Conservation (phyloP, 768 basidiomycete genomes). For the Macrolepiota dolichaula region DNA sequence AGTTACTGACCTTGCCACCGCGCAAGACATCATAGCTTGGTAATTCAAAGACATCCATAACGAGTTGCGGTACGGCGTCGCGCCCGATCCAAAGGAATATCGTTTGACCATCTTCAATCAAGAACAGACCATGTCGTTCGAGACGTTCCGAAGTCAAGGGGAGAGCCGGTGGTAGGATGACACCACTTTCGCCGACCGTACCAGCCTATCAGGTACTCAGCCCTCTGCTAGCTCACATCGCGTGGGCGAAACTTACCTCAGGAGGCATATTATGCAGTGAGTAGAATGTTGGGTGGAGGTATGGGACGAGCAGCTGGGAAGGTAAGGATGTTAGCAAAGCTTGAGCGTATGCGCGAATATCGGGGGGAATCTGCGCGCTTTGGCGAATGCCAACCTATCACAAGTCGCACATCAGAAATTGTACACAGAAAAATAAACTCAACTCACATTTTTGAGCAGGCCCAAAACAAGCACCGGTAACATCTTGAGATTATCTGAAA, state of each 20-base stretch:
- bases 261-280: conserved; percentile 94
- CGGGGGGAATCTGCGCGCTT: conserved; percentile 95
- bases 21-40: conserved; percentile 85
- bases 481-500: conserved; percentile 93
- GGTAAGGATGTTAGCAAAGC: conserved; percentile 88
- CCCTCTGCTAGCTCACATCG: conserved; percentile 7
- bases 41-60: conserved; percentile 92
- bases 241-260: conserved; percentile 50
- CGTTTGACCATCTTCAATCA: conserved; percentile 97
- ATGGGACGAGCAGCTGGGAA: conserved; percentile 87
- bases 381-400: conserved; percentile 87
- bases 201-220: conserved; percentile 57
- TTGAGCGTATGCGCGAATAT: conserved; percentile 94
- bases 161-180: conserved; percentile 83
- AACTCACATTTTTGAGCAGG: conserved; percentile 85
- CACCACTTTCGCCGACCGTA: conserved; percentile 84
- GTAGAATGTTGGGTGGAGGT: conserved; percentile 94
- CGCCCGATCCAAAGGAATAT: conserved; percentile 99
- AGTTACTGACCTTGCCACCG: conserved; percentile 78
- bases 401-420: not conserved
- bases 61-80: conserved; percentile 93
- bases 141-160: conserved; percentile 94
- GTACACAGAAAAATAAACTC: not conserved
- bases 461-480: conserved; percentile 88
- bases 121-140: conserved; percentile 91